Conservation (phyloP, 768 basidiomycete species). For the Kockovaella imperatae region DNA sequence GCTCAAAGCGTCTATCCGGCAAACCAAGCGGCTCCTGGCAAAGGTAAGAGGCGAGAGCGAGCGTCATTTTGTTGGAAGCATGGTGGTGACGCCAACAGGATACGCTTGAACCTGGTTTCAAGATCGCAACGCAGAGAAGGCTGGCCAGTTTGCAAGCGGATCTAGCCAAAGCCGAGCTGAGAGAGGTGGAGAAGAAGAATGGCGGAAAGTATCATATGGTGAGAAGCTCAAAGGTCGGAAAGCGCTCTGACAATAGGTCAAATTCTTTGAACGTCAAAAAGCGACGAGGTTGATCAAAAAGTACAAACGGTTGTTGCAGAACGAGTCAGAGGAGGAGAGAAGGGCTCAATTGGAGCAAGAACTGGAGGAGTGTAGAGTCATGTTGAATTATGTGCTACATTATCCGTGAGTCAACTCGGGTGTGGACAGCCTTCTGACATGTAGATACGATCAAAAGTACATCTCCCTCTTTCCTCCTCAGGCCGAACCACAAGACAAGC, state of each 20-base stretch:
- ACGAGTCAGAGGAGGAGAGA: slow-evolving; percentile 51
- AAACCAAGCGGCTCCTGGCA: slow-evolving; percentile 71
- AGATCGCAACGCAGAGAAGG: slow-evolving; percentile 71
- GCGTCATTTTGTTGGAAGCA: slow-evolving; percentile 49
- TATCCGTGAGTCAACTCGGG: slow-evolving; percentile 49
- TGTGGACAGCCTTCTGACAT: background rate
- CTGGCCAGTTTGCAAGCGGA: slow-evolving; percentile 61
- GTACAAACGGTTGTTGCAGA: slow-evolving; percentile 10
- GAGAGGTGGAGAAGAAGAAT: slow-evolving; percentile 52
- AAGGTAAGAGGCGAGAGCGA: slow-evolving; percentile 59
- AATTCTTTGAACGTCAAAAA: slow-evolving; percentile 92
- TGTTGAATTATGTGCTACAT: slow-evolving; percentile 74
- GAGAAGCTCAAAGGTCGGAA: slow-evolving; percentile 8
- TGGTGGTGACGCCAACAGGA: slow-evolving; percentile 50
- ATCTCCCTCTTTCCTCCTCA: slow-evolving; percentile 69
- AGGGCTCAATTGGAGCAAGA: slow-evolving; percentile 49
- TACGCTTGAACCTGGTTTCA: slow-evolving; percentile 72
- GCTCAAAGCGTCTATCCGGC: slow-evolving; percentile 73
- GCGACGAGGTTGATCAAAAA: slow-evolving; percentile 62
- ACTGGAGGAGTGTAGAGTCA: slow-evolving; percentile 63
- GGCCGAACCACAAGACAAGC: slow-evolving; percentile 4
- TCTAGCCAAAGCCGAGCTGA: slow-evolving; percentile 35
- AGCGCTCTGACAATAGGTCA: slow-evolving; percentile 48
- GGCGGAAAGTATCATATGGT: slow-evolving; percentile 73
- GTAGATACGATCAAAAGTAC: slow-evolving; percentile 67